These are phyloP conservation scores for Penicillium desertorum DNA, from an alignment of 495 filamentous ascomycete genomes.

Conservation along the genomic window DNA sequence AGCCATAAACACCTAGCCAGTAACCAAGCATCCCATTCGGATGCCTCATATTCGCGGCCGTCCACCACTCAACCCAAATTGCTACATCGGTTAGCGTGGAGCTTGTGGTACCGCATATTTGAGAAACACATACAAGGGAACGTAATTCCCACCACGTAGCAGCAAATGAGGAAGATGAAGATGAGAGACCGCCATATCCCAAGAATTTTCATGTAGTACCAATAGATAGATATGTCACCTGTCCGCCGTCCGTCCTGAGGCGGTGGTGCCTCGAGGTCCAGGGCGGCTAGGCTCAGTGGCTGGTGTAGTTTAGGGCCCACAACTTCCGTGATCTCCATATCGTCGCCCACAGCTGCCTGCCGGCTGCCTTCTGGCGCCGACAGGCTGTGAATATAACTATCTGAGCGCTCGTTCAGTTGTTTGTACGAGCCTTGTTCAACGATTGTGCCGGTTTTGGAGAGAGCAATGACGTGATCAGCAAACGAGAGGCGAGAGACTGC, in stretches of 20 bases:
- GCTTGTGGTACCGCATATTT: neutral
- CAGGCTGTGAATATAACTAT: slow-evolving; percentile 10
- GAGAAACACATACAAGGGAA: slow-evolving; percentile 3
- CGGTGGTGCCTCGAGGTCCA: slow-evolving; percentile 5
- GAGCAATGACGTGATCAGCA: slow-evolving; percentile 19
- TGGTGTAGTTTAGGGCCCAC: neutral
- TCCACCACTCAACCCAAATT: slow-evolving; percentile 13
- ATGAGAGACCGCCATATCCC: neutral
- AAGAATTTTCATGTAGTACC: slow-evolving; percentile 11
- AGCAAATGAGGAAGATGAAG: slow-evolving; percentile 4
- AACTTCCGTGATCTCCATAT: slow-evolving; percentile 10
- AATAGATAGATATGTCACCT: slow-evolving; percentile 13
- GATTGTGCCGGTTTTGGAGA: slow-evolving; percentile 16
- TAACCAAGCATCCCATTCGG: slow-evolving; percentile 8
- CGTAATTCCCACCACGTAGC: slow-evolving; percentile 7
- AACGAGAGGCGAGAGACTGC: slow-evolving; percentile 17
- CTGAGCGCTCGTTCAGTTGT: slow-evolving; percentile 4
- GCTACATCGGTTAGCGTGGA: neutral
- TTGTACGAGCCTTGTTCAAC: slow-evolving; percentile 16
- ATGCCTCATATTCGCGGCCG: neutral
- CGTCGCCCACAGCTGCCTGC: neutral
- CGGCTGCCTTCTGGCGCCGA: slow-evolving; percentile 3
- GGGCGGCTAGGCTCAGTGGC: neutral
- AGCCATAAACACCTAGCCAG: slow-evolving; percentile 11
- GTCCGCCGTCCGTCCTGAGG: slow-evolving; percentile 5